Evolutionary conservation across 495 filamentous ascomycete species (phyloP).

Genomic region (Evansstolkia leycettana): DNA sequence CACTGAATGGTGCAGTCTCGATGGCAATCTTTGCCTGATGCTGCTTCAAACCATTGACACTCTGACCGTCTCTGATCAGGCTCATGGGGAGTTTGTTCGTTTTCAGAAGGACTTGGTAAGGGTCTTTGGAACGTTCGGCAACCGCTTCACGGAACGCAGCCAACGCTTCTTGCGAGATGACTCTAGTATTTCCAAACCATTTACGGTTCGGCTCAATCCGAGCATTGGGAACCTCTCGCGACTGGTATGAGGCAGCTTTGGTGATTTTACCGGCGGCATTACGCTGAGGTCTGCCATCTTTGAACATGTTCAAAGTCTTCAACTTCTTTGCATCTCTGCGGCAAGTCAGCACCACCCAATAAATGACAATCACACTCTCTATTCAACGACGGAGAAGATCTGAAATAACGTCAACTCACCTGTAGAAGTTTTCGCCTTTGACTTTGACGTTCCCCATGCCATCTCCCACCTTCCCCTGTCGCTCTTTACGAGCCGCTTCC

Average conservation of each 20-base stretch:
- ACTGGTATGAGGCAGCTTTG: conserved; percentile 75
- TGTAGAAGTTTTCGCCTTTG: conserved; percentile 96
- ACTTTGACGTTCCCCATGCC: conserved; percentile 82
- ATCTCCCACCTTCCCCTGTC: conserved; percentile 70
- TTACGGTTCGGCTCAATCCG: conserved; percentile 89
- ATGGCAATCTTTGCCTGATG: conserved; percentile 92
- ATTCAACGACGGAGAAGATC: no score
- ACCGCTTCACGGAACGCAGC: conserved; percentile 84
- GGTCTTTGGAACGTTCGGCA: conserved; percentile 77
- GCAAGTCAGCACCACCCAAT: conserved; percentile 14
- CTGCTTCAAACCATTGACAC: conserved; percentile 70
- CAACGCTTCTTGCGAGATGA: conserved; percentile 58
- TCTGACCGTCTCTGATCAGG: conserved; percentile 54
- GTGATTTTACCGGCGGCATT: conserved; percentile 69
- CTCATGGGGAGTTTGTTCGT: conserved; percentile 88
- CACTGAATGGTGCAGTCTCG: conserved; percentile 71
- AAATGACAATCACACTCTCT: neutral
- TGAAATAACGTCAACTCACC: no score
- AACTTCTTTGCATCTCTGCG: conserved; percentile 68
- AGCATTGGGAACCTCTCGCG: conserved; percentile 63
- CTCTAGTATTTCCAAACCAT: conserved; percentile 66
- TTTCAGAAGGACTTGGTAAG: conserved; percentile 84
- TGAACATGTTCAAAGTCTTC: conserved; percentile 76
- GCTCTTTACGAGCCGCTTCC: conserved; percentile 65
- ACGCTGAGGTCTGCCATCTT: conserved; percentile 63